Evolutionary conservation across 495 filamentous ascomycete genomes (phyloP).

Genomic region (Stereocaulon alpinum): DNA sequence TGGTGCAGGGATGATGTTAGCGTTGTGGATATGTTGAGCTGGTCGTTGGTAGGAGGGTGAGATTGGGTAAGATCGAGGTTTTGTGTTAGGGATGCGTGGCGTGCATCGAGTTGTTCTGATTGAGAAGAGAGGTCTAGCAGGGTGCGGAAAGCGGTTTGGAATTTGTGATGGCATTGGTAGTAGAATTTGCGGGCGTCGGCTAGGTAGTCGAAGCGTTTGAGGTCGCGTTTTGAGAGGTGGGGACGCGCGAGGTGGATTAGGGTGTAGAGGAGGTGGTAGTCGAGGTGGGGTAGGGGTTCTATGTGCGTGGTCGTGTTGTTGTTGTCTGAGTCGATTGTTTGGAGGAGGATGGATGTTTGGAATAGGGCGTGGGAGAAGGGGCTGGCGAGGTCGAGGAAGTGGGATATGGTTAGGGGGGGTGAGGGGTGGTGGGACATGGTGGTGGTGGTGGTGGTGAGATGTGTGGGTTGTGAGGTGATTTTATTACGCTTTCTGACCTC

Average conservation of each 20-base stretch:
- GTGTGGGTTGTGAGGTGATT: no score
- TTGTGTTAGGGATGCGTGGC: not conserved
- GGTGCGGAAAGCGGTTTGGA: not conserved
- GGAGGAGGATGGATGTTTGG: no score
- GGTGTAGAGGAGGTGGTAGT: not conserved
- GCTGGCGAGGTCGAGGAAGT: not conserved
- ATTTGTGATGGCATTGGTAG: conserved; percentile 4
- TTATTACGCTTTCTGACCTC: no score
- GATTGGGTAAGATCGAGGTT: not conserved
- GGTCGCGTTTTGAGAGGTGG: not conserved
- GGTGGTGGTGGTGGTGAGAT: no score
- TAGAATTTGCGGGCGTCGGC: not conserved
- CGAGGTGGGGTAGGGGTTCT: conserved; percentile 8
- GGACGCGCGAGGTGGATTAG: conserved; percentile 2
- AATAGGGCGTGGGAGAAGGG: not conserved
- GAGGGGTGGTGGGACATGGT: no score
- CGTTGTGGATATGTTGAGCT: not conserved
- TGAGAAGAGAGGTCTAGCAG: not conserved
- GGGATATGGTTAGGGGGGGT: not conserved
- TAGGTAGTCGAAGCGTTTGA: conserved; percentile 9
- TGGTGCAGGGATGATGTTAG: not conserved
- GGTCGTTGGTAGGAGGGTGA: not conserved
- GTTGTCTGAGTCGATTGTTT: no score
- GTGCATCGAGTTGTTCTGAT: not conserved
- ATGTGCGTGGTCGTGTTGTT: not conserved